Evolutionary conservation across 1,284 basidiomycete species (phyloP), one percentile per base, ranked within the genome.

Genomic region (Hymenochaete sp.): DNA sequence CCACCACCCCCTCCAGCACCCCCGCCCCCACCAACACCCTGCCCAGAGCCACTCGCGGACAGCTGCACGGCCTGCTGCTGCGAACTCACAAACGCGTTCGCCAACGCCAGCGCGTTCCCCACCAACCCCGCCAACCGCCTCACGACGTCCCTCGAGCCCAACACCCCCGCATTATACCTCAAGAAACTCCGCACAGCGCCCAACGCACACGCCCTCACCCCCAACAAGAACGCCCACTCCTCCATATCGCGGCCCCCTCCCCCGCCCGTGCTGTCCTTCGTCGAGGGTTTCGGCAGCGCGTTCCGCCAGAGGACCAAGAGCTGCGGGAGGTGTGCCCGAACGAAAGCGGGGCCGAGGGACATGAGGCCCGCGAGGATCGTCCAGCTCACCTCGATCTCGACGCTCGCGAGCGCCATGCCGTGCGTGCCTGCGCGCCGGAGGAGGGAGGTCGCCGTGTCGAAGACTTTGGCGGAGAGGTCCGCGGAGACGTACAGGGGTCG

Each of bases 371-470:
- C 83, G 47, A 98, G 87, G 29, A 91, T 69, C 11, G 84, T 91
- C 96, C 96, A 98, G 0, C 95, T 92, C 2, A 95, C 83, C 58
- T 93, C 91, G 8, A 98, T 82, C 60, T 97, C 93, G 36, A 91
- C 72, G 6, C 77, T 75, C 0, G 91, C 92, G 26, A 89, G 66
- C 42, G 76, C 73, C 38, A 98, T 71, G 46, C 93, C 87, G 59
- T 97, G 93, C 48, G 96, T 91, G 10, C 88, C 89, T 1, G 89
- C 83, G 31, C 84, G 78, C 62, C 96, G 97, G 47, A 98, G 75
- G 9, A 98, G 73, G 45, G 88, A 80, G 1, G 89, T 90, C 1
- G 95, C 88, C 57, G 92, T 82, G 57, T 95, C 89, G 51, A 98
- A 80, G 16, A 95, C 83, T 59, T 90, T 93, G 16, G 90, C 80